Conservation (phyloP, 352 stramenopile genomes). For the Phytophthora uliginosa region DNA sequence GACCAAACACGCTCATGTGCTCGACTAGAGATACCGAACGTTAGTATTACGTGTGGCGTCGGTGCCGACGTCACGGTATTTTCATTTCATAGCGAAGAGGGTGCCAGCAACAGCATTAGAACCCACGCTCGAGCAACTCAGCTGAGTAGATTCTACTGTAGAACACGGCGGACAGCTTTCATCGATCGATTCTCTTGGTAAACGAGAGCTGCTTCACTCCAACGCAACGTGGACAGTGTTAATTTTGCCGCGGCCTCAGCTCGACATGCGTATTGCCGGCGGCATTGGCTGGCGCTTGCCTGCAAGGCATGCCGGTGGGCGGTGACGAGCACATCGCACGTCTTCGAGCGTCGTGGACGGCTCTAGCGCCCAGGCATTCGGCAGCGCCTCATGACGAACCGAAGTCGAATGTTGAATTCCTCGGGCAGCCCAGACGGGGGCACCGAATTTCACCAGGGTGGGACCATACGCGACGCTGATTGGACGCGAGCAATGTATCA, state of each 20-base stretch:
- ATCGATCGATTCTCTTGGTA: neutral
- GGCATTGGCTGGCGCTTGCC: too few relatives aligned
- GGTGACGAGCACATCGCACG: neutral
- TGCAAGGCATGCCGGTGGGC: neutral
- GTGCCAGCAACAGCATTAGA: too few relatives aligned
- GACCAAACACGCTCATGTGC: too few relatives aligned
- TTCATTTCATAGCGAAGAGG: too few relatives aligned
- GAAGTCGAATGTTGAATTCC: neutral
- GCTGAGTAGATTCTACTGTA: too few relatives aligned
- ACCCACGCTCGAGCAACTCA: too few relatives aligned
- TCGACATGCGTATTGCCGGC: too few relatives aligned
- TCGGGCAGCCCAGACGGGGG: neutral
- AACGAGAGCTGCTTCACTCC: neutral
- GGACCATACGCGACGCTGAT: neutral
- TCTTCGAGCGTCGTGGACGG: neutral
- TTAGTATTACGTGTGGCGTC: too few relatives aligned
- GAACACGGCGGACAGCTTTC: too few relatives aligned
- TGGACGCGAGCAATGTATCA: constrained; percentile 6
- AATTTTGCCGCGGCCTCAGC: neutral
- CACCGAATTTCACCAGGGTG: constrained; percentile 5
- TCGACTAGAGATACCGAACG: too few relatives aligned
- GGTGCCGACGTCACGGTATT: too few relatives aligned
- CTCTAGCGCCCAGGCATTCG: neutral
- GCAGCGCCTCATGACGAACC: neutral
- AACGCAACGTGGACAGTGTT: neutral